These are phyloP conservation scores for Globisporangium alternatum DNA, from an alignment of 352 stramenopile genomes.

Conservation along the genomic window DNA sequence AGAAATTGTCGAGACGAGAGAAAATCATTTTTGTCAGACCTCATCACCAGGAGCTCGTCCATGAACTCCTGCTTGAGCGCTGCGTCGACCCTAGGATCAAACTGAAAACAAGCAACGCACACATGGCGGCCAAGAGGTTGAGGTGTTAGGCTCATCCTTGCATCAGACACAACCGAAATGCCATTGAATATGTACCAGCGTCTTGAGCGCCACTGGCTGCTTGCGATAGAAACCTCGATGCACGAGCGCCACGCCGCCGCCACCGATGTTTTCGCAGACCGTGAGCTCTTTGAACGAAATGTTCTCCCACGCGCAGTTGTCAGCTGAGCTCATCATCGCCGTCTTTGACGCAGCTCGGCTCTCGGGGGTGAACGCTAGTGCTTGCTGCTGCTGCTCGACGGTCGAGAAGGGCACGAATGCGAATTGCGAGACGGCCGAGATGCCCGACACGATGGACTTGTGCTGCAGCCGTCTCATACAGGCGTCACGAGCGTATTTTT, in stretches of 20 bases:
- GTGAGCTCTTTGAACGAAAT: slow-evolving; percentile 80
- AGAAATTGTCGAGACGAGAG: slow-evolving; percentile 15
- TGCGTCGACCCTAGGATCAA: slow-evolving; percentile 82
- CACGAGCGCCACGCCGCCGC: slow-evolving; percentile 89
- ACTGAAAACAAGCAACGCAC: slow-evolving; percentile 34
- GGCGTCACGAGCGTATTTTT: slow-evolving; percentile 4
- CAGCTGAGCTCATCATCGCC: not conserved
- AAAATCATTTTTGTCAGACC: slow-evolving; percentile 23
- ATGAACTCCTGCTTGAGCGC: slow-evolving; percentile 90
- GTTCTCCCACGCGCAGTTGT: slow-evolving; percentile 47
- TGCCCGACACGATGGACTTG: slow-evolving; percentile 13
- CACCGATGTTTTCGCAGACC: slow-evolving; percentile 82
- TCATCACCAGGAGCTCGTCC: slow-evolving; percentile 92
- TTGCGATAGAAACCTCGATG: slow-evolving; percentile 77
- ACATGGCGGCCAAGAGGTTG: not conserved
- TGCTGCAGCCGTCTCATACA: slow-evolving; percentile 12
- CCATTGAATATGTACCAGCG: slow-evolving; percentile 43
- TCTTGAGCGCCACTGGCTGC: slow-evolving; percentile 84
- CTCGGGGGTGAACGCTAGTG: not conserved
- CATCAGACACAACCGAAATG: not conserved
- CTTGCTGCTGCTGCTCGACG: slow-evolving; percentile 4
- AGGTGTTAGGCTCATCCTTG: not conserved
- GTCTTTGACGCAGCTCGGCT: not conserved
- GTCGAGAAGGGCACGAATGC: slow-evolving; percentile 7
- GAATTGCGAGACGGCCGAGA: slow-evolving; percentile 15